Evolutionary conservation across 78 protist species (phyloP), one percentile per base, ranked within the genome.

Genomic region (Guillardia theta): DNA sequence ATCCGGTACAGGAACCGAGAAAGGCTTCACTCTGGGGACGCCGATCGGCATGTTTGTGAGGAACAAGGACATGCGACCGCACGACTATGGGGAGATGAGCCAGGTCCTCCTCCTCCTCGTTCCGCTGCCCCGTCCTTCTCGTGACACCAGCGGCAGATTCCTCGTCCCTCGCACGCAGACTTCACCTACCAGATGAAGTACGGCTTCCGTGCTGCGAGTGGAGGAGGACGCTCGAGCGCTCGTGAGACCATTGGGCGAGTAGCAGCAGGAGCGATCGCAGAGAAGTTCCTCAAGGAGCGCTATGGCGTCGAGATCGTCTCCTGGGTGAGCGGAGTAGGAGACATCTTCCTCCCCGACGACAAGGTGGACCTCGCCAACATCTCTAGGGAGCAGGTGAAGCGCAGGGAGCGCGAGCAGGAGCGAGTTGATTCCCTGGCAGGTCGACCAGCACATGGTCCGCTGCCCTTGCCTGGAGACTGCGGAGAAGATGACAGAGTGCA

Each of bases 161-260:
- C 98, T 4, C 62, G 93, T 0, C 93, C 93, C 30, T 95, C 97
- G 48, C 98, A 97, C 45, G 98, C 98, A 2, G 98, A 97, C 90
- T 97, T 48, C 95, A 97, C 98, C 21, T 97, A 97, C 95, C 93
- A 80, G 90, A 44, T 80, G 53, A 97, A 95, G 78, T 97, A 97
- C 46, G 95, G 95, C 83, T 53, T 76, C n/a, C 92, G 88, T 6
- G 93, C 93, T 3, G 21, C 93, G 0, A 22, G 41, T 22, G 98
- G 98, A 0, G 98, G 98, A 24, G 97, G 98, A 36, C 93, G 98
- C 2, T 36, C 96, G 24, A 41, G 88, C 2, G 98, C 98, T 0
- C 95, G 98, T 12, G 98, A 97, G 43, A 97, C 98, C 36, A 88
- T 88, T 10, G 93, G 93, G 27, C 90, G 90, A 8, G 90, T 80